phyloP scores from a whole-genome alignment of 139 green algal genomes.

The Ettlia oleoabundans region DNA sequence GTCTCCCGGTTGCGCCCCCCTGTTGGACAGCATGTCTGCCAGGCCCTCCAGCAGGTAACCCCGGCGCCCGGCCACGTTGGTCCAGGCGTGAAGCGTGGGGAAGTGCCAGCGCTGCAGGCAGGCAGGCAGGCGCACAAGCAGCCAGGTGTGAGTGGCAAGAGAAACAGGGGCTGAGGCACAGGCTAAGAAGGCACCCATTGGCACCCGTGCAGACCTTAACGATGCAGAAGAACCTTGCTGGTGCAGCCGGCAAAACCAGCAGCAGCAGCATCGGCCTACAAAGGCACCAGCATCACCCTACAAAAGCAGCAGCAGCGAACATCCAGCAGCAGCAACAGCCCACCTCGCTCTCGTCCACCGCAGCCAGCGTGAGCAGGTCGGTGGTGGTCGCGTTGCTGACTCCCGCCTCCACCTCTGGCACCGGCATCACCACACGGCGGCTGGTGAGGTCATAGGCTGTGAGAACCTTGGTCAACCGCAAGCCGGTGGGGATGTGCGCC shows the following conservation, averaged over 20 bases:
- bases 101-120: constrained; percentile 42
- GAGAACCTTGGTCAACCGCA: constrained; percentile 33
- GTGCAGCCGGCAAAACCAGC: too few species aligned
- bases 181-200: too few species aligned
- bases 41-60: constrained; percentile 55
- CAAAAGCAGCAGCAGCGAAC: too few species aligned
- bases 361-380: constrained; percentile 49
- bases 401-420: constrained; percentile 36
- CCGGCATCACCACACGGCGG: constrained; percentile 45
- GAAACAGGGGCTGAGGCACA: too few species aligned
- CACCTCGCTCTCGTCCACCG: constrained; percentile 43
- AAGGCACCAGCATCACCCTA: too few species aligned
- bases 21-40: constrained; percentile 20
- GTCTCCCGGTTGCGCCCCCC: constrained; percentile 39
- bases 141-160: background rate
- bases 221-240: too few species aligned
- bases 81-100: constrained; percentile 41
- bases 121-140: background rate
- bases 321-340: too few species aligned
- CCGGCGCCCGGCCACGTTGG: constrained; percentile 35
- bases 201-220: too few species aligned
- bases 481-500: constrained; percentile 31
- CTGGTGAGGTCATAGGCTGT: constrained; percentile 52
- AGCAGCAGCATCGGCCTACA: too few species aligned
- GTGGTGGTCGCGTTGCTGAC: constrained; percentile 22